Percentiles rank a stretch among this genome's conserved stretches.
Conservation (phyloP, 73 alveolate genomes). For the Symbiodinium pilosum region DNA sequence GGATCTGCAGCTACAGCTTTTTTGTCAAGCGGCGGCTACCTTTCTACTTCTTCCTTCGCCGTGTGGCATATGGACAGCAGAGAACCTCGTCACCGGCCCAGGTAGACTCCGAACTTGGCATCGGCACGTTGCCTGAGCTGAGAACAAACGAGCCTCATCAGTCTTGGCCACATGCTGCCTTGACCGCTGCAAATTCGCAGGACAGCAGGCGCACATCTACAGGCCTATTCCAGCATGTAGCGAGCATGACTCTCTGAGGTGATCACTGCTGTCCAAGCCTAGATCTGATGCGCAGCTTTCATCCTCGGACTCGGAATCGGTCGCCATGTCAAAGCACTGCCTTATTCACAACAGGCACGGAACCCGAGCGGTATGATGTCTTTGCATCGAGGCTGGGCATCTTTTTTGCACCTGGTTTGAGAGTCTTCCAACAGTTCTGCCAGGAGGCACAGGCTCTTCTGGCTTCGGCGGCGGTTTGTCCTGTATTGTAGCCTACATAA, state of each 20-base stretch:
- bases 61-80: no score
- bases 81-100: background rate
- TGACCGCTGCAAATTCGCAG: no score
- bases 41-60: no score
- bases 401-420: background rate
- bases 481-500: no score
- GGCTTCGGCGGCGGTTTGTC: background rate
- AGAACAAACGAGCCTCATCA: no score
- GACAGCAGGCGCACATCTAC: background rate
- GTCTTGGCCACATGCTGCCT: background rate
- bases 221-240: background rate
- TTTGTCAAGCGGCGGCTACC: no score
- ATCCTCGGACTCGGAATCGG: conserved; percentile 68
- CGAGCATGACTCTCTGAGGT: background rate
- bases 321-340: conserved; percentile 85
- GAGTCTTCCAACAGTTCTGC: background rate
- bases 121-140: background rate
- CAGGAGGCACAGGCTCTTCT: background rate
- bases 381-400: background rate
- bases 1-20: no score
- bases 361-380: background rate
- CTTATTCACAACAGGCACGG: background rate
- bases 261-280: background rate
- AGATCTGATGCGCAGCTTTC: background rate
- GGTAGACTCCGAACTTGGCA: background rate